Evolutionary conservation across 2,329 filamentous ascomycete genomes (phyloP).

Genomic region (Aotearoamyces nothofagi): DNA sequence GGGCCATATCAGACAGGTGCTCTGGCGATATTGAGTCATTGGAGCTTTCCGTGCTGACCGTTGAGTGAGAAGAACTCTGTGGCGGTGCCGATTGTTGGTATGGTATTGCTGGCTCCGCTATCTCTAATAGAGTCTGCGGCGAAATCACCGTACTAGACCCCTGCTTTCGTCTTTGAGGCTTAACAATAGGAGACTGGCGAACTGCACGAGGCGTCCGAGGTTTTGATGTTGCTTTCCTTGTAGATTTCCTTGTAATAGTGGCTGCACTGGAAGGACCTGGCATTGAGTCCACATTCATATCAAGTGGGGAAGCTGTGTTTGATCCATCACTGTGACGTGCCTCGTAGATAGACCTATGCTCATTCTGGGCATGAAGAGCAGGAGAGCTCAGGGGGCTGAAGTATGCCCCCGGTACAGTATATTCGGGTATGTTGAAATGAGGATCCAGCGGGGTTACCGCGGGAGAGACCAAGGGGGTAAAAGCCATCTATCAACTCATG

Average conservation of each 20-base stretch:
- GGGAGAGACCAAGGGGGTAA: constrained; percentile 72
- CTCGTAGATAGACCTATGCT: constrained; percentile 24
- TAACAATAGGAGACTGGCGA: constrained; percentile 24
- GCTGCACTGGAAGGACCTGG: constrained; percentile 12
- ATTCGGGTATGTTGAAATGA: constrained; percentile 40
- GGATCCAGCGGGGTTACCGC: constrained; percentile 67
- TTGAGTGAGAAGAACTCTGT: constrained; percentile 16
- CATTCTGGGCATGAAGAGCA: constrained; percentile 58
- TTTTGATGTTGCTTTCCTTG: constrained; percentile 12
- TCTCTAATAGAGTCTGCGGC: constrained; percentile 23
- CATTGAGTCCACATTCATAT: constrained; percentile 15
- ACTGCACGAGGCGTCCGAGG: constrained; percentile 12
- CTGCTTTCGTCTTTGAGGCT: constrained; percentile 27
- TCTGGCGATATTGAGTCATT: constrained; percentile 51
- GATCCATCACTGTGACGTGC: constrained; percentile 22
- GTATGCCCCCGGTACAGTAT: constrained; percentile 51
- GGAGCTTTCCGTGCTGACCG: constrained; percentile 37
- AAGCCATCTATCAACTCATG: constrained; percentile 40
- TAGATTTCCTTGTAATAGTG: constrained; percentile 9
- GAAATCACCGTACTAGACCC: constrained; percentile 24
- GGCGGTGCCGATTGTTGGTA: constrained; percentile 22
- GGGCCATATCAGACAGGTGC: constrained; percentile 49
- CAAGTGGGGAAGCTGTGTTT: constrained; percentile 17
- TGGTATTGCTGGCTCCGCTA: constrained; percentile 19
- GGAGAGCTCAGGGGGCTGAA: constrained; percentile 77